Percentiles rank a stretch among this genome's conserved stretches.
Conservation (phyloP, 225 moss, liverwort and hornwort genomes). For the Ulota crispa region DNA sequence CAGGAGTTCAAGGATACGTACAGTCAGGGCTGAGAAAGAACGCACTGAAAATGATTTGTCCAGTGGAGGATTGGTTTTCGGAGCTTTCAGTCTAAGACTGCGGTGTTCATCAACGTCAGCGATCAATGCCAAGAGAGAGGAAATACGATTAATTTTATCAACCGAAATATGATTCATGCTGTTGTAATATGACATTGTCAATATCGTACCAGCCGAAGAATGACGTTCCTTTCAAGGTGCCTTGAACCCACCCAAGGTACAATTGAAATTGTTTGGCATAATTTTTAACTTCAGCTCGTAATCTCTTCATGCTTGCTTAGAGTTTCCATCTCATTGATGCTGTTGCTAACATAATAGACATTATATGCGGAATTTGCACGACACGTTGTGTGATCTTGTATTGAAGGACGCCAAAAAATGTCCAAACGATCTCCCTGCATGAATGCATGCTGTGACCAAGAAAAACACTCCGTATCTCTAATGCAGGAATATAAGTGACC, state of each 20-base stretch:
- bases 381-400: neutral
- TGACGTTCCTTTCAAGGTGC: neutral
- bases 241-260: neutral
- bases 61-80: neutral
- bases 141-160: neutral
- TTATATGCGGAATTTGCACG: neutral
- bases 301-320: neutral
- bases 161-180: neutral
- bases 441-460: too few species aligned
- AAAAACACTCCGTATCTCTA: too few species aligned
- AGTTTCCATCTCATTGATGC: neutral
- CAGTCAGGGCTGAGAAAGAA: neutral
- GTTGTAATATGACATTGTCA: too few species aligned
- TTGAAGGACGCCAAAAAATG: neutral
- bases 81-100: neutral
- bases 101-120: neutral
- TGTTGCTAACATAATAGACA: neutral
- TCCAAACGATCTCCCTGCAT: too few species aligned
- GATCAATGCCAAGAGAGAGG: neutral
- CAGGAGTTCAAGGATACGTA: neutral
- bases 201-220: neutral
- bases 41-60: neutral
- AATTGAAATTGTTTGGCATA: neutral
- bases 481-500: too few species aligned
- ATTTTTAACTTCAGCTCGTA: neutral